phyloP scores from a whole-genome alignment of 108 stramenopile species.

The Skeletonema marinoi region DNA sequence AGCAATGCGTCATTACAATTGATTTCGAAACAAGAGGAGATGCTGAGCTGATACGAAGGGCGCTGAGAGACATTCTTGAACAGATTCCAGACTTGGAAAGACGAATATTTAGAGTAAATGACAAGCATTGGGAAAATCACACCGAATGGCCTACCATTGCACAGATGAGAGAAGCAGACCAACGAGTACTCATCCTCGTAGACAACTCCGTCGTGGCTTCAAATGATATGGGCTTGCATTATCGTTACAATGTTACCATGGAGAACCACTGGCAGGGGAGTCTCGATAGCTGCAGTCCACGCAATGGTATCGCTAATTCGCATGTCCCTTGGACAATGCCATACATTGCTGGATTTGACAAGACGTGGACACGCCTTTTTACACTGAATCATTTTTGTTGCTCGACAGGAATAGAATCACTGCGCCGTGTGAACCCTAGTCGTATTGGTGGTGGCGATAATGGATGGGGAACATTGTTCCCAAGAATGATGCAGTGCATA shows the following conservation, averaged over 20 bases:
- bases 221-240: slow-evolving; percentile 13
- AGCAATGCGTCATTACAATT: slow-evolving; percentile 14
- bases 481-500: slow-evolving; percentile 24
- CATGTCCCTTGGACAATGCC: not conserved
- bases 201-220: slow-evolving; percentile 10
- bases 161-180: slow-evolving; percentile 16
- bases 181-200: slow-evolving; percentile 23
- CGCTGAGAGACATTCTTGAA: not conserved
- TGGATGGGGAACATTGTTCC: slow-evolving; percentile 29
- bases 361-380: slow-evolving; percentile 26
- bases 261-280: slow-evolving; percentile 28
- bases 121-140: slow-evolving; percentile 24
- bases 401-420: slow-evolving; percentile 4
- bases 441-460: slow-evolving; percentile 34
- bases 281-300: slow-evolving; percentile 11
- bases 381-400: slow-evolving; percentile 38
- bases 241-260: slow-evolving; percentile 13
- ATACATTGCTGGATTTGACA: not conserved
- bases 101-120: not conserved
- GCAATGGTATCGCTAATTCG: not conserved
- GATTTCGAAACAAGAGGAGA: slow-evolving; percentile 23
- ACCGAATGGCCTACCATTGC: slow-evolving; percentile 26
- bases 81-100: not conserved
- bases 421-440: not conserved
- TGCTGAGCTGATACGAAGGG: not conserved